Conservation (phyloP, 495 filamentous ascomycete species). For the Aspergillus hancockii region DNA sequence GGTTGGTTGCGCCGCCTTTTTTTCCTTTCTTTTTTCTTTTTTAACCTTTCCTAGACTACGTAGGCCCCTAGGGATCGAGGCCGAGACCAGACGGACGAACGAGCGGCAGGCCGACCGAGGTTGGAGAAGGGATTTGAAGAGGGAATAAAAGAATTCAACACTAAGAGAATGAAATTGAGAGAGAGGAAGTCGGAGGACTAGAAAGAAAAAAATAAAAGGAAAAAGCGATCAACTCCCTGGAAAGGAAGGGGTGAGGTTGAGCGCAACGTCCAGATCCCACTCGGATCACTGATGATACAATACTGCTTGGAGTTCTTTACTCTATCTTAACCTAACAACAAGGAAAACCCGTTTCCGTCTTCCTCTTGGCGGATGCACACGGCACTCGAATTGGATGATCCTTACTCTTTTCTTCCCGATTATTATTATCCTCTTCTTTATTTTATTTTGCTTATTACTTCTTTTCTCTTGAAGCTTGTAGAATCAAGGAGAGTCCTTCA, state of each 20-base stretch:
- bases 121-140: background rate
- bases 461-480: background rate
- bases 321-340: background rate
- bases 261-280: background rate
- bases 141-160: background rate
- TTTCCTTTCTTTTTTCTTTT: conserved; percentile 4
- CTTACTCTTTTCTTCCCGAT: background rate
- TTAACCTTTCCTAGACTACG: background rate
- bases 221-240: conserved; percentile 1
- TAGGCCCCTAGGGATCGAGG: conserved; percentile 12
- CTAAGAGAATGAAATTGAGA: conserved; percentile 1
- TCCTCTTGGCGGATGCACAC: background rate
- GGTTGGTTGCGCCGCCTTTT: background rate
- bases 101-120: conserved; percentile 20
- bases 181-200: background rate
- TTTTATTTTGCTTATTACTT: background rate
- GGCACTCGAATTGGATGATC: background rate
- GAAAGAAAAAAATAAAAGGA: background rate
- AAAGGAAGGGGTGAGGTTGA: conserved; percentile 2
- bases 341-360: background rate
- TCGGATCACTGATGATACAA: too few relatives aligned
- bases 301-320: background rate
- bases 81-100: conserved; percentile 9
- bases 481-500: too few relatives aligned
- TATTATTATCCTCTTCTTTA: too few relatives aligned